Conservation (phyloP, 768 basidiomycete species). For the Epithele typhae region DNA sequence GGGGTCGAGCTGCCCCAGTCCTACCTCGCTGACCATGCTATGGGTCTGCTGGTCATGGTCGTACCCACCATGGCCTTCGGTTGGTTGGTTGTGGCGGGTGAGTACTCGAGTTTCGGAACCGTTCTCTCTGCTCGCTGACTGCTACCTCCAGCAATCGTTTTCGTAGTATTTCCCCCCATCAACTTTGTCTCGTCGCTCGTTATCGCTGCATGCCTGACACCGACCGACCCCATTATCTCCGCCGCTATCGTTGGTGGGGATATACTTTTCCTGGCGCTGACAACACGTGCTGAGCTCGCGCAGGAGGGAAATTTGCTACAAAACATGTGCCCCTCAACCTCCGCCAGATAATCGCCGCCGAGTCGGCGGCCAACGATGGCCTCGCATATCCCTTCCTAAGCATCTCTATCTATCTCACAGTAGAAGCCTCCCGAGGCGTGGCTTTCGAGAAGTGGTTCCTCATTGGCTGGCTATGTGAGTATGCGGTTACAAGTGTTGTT, state of each 20-base stretch:
- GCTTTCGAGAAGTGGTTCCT: slow-evolving; percentile 86
- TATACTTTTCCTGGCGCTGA: not conserved
- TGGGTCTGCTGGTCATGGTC: slow-evolving; percentile 63
- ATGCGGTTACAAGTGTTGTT: not conserved
- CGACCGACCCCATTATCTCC: slow-evolving; percentile 93
- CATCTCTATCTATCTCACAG: slow-evolving; percentile 79
- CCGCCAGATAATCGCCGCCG: slow-evolving; percentile 77
- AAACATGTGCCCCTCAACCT: slow-evolving; percentile 72
- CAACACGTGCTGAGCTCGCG: not conserved
- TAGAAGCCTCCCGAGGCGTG: slow-evolving; percentile 55
- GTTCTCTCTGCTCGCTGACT: not conserved
- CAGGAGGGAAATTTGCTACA: slow-evolving; percentile 67
- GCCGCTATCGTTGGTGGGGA: slow-evolving; percentile 67
- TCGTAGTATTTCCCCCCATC: slow-evolving; percentile 66
- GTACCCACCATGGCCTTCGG: slow-evolving; percentile 84
- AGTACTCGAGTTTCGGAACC: slow-evolving; percentile 10
- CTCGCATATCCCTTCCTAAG: slow-evolving; percentile 91
- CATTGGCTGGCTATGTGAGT: slow-evolving; percentile 76
- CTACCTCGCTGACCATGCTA: slow-evolving; percentile 80
- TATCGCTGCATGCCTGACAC: slow-evolving; percentile 86
- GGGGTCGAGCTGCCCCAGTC: slow-evolving; percentile 88
- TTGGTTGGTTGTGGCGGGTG: slow-evolving; percentile 74
- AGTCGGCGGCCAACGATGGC: slow-evolving; percentile 95
- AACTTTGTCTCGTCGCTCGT: slow-evolving; percentile 74
- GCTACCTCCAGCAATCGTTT: slow-evolving; percentile 49